These are phyloP conservation scores for Hydnum rufescens DNA, from an alignment of 768 basidiomycete species.

Conservation along the genomic window DNA sequence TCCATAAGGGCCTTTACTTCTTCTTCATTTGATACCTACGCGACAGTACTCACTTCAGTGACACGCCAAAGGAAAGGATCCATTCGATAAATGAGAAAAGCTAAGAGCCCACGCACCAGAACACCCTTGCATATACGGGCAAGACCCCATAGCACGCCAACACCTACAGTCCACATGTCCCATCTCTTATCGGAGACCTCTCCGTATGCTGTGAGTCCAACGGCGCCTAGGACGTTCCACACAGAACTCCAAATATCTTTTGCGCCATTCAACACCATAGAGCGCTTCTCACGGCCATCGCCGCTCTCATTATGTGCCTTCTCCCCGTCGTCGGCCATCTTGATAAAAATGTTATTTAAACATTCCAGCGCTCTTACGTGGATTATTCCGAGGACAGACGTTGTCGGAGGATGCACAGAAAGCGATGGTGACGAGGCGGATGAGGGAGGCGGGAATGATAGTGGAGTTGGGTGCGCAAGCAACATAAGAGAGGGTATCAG, in stretches of 20 bases:
- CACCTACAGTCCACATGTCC: constrained; percentile 60
- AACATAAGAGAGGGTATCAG: constrained; percentile 49
- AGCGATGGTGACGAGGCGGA: constrained; percentile 23
- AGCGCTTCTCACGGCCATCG: constrained; percentile 2
- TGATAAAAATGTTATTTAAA: constrained; percentile 59
- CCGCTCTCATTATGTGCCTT: constrained; percentile 7
- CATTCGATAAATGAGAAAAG: neutral
- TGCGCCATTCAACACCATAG: neutral
- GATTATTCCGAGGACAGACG: constrained; percentile 63
- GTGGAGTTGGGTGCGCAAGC: constrained; percentile 47
- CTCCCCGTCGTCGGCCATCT: constrained; percentile 17
- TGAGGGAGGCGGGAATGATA: constrained; percentile 60
- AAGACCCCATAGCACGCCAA: constrained; percentile 80
- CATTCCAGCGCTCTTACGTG: constrained; percentile 78
- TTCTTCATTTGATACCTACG: constrained; percentile 35
- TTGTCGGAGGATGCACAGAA: constrained; percentile 82
- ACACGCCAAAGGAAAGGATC: neutral
- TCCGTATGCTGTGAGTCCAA: constrained; percentile 16
- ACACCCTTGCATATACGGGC: constrained; percentile 51
- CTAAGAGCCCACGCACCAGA: constrained; percentile 25
- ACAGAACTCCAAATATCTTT: constrained; percentile 38
- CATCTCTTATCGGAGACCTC: constrained; percentile 32
- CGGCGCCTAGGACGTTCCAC: constrained; percentile 39
- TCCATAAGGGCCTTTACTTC: constrained; percentile 47
- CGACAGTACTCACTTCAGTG: neutral